phyloP scores from a whole-genome alignment of 2,329 filamentous ascomycete species.

The Stagonosporopsis vannaccii region DNA sequence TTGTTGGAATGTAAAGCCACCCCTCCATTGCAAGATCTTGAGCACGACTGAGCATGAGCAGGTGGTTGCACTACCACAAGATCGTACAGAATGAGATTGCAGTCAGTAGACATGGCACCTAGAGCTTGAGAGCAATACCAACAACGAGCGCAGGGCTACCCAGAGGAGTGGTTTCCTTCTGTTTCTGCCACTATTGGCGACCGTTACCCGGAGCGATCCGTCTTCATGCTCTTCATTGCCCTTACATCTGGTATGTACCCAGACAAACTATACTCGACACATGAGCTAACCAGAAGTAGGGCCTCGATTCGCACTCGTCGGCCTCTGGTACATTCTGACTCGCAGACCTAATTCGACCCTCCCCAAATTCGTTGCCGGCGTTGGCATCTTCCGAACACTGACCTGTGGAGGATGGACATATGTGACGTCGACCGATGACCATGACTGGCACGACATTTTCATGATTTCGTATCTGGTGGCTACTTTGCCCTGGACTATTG shows the following conservation, averaged over 20 bases:
- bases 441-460: constrained; percentile 98
- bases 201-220: constrained; percentile 92
- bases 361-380: constrained; percentile 80
- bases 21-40: constrained; percentile 15
- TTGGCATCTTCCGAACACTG: constrained; percentile 85
- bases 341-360: constrained; percentile 75
- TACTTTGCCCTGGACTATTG: constrained; percentile 93
- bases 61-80: constrained; percentile 88
- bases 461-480: constrained; percentile 98
- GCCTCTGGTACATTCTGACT: constrained; percentile 90
- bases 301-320: constrained; percentile 88
- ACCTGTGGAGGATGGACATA: constrained; percentile 99
- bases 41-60: constrained; percentile 39
- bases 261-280: neutral
- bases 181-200: constrained; percentile 98
- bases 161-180: constrained; percentile 95
- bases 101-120: constrained; percentile 45
- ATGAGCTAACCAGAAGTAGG: constrained; percentile 58
- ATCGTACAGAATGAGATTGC: constrained; percentile 98
- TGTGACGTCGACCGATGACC: constrained; percentile 96
- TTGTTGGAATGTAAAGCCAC: constrained; percentile 67
- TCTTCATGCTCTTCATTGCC: constrained; percentile 97
- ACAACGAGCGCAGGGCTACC: constrained; percentile 54
- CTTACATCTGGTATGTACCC: constrained; percentile 77
- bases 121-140: constrained; percentile 10